Evolutionary conservation across 495 filamentous ascomycete species (phyloP), one percentile per base, ranked within the genome.

Genomic region (Aeminium ludgeri): DNA sequence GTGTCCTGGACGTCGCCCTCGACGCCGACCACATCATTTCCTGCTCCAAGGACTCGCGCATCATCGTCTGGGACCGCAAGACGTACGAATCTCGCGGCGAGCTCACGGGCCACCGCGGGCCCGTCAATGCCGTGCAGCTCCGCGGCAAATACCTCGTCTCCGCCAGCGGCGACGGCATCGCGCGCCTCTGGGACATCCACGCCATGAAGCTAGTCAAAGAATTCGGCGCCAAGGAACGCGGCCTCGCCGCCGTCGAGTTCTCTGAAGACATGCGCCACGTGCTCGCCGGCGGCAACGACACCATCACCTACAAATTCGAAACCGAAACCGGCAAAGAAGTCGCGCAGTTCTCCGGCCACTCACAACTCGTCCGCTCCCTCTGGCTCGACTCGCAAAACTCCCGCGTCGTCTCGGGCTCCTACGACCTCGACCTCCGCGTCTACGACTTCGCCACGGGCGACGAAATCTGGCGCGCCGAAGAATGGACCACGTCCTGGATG

Each of bases 401-500:
- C 11, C 72, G 91, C 36, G 69, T 97, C 23, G 69, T 96, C 38
- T 87, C 78, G 42, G 91, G 83, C 3, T 87, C 82, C 58, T 97
- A 97, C 54, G 89, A 97, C 57, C 82, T 80, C 50, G 80, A 81
- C 50, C 82, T 97, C 55, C 92, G 89, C 60, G 84, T 94, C 4
- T 94, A 80, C 56, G 81, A 93, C 49, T 72, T 84, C 50, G 72
- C 76, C 34, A 74, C 73, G 3, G 86, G 86, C 20, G 65, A 73
- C 34, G 63, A 76, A 30, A 67, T 82, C 23, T 69, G 86, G 36
- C 72, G 81, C 44, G 81, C 93, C 46, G 79, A 81, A 13, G 76
- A 80, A 40, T 96, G 84, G 83, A 89, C 92, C 30, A 78, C 78
- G 12, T 92, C 84, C 53, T 96, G 91, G 91, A 91, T 95, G 51